Conservation (phyloP, 139 green algal genomes). For the Haematococcus sp. region DNA sequence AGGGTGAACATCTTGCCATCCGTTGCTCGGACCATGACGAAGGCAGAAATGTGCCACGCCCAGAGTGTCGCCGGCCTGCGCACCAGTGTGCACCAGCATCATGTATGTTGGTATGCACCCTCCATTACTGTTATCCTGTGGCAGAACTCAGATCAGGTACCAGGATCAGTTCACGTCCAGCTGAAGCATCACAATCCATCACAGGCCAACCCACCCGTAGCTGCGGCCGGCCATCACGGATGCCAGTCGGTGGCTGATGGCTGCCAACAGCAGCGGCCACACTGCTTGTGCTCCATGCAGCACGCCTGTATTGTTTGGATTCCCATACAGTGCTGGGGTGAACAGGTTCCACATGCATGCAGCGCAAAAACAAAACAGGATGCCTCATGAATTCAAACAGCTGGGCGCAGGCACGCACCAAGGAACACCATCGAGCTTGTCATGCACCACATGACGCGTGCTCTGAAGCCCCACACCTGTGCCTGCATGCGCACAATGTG, state of each 20-base stretch:
- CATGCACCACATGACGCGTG: neutral
- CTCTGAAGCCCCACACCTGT: neutral
- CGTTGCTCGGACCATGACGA: slow-evolving; percentile 46
- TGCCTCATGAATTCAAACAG: neutral
- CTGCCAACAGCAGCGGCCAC: slow-evolving; percentile 32
- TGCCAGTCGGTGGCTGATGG: slow-evolving; percentile 30
- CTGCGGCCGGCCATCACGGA: neutral
- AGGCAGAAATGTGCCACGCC: slow-evolving; percentile 37
- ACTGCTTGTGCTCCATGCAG: slow-evolving; percentile 51
- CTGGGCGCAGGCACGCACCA: neutral
- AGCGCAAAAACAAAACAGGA: too few relatives aligned
- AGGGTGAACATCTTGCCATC: slow-evolving; percentile 46
- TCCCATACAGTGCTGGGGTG: neutral
- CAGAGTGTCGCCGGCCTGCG: slow-evolving; percentile 55
- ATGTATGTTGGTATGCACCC: too few relatives aligned
- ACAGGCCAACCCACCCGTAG: slow-evolving; percentile 17
- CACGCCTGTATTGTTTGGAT: slow-evolving; percentile 39
- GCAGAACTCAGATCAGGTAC: too few relatives aligned
- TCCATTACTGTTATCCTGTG: too few relatives aligned
- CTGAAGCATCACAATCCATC: too few relatives aligned
- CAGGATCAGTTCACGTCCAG: too few relatives aligned
- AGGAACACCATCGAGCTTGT: neutral
- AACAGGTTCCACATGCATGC: neutral
- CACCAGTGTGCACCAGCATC: neutral
- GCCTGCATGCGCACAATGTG: neutral